Percentiles rank a stretch among this genome's conserved stretches.
phyloP scores from a whole-genome alignment of 306 rosid species.

The Cicer cuneatum region DNA sequence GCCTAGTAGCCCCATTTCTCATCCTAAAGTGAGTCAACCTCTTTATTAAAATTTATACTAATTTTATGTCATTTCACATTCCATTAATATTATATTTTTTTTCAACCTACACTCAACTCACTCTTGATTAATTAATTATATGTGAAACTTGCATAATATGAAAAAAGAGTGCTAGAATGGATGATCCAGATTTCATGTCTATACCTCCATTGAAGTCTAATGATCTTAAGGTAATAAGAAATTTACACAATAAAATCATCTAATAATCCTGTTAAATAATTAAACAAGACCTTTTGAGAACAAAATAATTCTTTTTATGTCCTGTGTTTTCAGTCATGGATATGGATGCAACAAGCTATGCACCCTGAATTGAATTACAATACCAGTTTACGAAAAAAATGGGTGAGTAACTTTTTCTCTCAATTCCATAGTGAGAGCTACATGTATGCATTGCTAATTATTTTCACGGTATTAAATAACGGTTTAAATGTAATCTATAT shows the following conservation, averaged over 20 bases:
- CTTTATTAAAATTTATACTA: constrained; percentile 5
- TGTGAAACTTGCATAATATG: constrained; percentile 48
- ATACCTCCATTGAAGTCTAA: constrained; percentile 83
- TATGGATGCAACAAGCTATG: constrained; percentile 99
- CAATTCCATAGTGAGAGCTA: neutral
- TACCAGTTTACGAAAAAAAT: constrained; percentile 76
- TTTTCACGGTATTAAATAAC: no score
- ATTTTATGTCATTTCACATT: neutral
- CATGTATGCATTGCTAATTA: neutral
- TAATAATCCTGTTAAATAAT: neutral
- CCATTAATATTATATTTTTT: constrained; percentile 8
- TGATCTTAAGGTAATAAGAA: constrained; percentile 70
- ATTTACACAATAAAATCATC: neutral
- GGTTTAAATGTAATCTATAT: no score
- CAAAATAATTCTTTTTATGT: neutral
- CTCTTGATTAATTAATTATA: neutral
- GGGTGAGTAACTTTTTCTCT: constrained; percentile 59
- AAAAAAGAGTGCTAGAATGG: constrained; percentile 61
- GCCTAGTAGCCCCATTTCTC: constrained; percentile 46
- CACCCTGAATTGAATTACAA: constrained; percentile 95
- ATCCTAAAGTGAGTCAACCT: constrained; percentile 53
- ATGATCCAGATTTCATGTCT: constrained; percentile 61
- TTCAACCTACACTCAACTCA: constrained; percentile 15
- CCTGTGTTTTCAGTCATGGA: constrained; percentile 69
- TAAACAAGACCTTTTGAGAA: neutral